Conservation (phyloP, 176 grass and related monocot species). For the Echinochloa phyllopogon region DNA sequence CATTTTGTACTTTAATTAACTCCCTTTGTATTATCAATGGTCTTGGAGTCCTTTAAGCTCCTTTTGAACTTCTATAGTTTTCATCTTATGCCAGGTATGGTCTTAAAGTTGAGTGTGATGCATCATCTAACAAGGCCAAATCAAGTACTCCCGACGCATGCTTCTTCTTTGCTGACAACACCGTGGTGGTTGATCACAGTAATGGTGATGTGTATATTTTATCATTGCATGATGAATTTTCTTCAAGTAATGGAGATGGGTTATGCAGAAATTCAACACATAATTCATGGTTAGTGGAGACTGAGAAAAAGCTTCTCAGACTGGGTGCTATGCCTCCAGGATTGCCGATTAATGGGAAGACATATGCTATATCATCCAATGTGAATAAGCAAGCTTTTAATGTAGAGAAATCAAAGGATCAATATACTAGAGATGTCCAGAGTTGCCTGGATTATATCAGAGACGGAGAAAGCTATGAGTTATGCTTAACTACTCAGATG, state of each 20-base stretch:
- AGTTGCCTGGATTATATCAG: constrained; percentile 75
- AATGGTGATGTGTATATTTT: constrained; percentile 89
- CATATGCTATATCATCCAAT: constrained; percentile 38
- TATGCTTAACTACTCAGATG: constrained; percentile 96
- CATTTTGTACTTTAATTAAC: not conserved
- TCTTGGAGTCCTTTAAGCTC: not conserved
- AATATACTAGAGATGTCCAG: constrained; percentile 82
- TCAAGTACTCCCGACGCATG: constrained; percentile 94
- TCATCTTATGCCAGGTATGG: constrained; percentile 65
- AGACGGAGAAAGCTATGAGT: constrained; percentile 95
- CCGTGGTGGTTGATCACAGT: constrained; percentile 75
- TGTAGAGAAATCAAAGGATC: constrained; percentile 77
- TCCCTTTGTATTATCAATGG: not conserved
- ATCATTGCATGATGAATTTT: constrained; percentile 56
- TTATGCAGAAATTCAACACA: constrained; percentile 34
- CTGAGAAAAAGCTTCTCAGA: constrained; percentile 75
- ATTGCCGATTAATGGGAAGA: constrained; percentile 40
- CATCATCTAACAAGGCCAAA: constrained; percentile 76
- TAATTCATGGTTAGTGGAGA: constrained; percentile 70
- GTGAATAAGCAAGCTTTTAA: constrained; percentile 60
- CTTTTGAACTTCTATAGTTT: not conserved
- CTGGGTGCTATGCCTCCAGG: constrained; percentile 52
- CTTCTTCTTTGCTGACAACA: constrained; percentile 90
- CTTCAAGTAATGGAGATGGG: constrained; percentile 44
- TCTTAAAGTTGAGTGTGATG: constrained; percentile 94